These are phyloP conservation scores for Solanum tarijense DNA, from an alignment of 257 asterid genomes.

Conservation along the genomic window DNA sequence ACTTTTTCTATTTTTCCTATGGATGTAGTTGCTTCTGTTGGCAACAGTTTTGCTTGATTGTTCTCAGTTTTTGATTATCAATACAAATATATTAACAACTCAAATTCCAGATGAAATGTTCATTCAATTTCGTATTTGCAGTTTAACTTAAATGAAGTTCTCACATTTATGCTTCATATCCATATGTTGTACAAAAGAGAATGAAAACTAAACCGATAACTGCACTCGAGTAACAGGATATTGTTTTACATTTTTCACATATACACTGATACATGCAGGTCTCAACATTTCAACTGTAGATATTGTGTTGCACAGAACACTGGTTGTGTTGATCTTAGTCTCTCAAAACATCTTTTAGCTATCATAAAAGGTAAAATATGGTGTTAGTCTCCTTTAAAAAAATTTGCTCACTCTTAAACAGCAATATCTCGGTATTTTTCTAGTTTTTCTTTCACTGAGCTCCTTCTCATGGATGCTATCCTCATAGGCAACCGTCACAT, in stretches of 20 bases:
- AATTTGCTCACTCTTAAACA: slow-evolving; percentile 21
- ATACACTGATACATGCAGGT: not conserved
- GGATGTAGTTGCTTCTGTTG: not conserved
- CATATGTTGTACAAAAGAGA: not conserved
- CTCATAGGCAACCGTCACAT: slow-evolving; percentile 1
- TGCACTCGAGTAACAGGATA: not conserved
- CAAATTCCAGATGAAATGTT: not conserved
- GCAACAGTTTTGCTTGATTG: not conserved
- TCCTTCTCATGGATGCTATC: slow-evolving; percentile 6
- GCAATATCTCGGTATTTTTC: slow-evolving; percentile 17
- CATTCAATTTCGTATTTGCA: not conserved
- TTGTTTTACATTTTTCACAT: not conserved
- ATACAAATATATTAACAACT: not conserved
- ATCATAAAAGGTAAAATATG: not conserved
- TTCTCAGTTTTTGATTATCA: not conserved
- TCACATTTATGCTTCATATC: not conserved
- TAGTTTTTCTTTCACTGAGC: slow-evolving; percentile 17
- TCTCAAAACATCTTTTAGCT: not conserved
- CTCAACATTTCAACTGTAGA: not conserved
- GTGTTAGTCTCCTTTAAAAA: not conserved
- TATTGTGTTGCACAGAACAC: not conserved
- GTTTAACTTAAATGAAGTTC: not conserved
- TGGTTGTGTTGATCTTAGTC: not conserved
- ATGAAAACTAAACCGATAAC: not conserved
- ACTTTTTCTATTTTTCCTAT: not conserved